These are phyloP conservation scores for Backusella tarrabulga DNA, from an alignment of 192 early-diverging fungal species.

Conservation along the genomic window DNA sequence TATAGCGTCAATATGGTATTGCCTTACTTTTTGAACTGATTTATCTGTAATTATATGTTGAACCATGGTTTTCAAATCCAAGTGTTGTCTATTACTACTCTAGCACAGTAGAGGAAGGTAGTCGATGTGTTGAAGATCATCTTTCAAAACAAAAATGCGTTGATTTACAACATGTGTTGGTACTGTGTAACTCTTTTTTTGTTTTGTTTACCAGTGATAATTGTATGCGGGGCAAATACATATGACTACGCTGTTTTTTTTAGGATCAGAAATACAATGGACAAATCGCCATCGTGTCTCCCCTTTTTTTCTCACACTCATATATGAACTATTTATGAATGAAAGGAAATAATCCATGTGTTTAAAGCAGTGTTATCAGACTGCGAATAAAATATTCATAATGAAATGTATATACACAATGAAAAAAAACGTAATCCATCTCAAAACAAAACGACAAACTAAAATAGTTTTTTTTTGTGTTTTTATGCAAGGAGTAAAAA, in stretches of 20 bases:
- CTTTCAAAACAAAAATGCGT: not conserved
- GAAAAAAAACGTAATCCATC: not conserved
- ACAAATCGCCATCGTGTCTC: too few relatives aligned
- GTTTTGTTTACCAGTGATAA: not conserved
- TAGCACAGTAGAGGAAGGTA: too few relatives aligned
- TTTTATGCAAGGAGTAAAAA: not conserved
- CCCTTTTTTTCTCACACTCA: not conserved
- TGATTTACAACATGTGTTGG: not conserved
- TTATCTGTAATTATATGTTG: not conserved
- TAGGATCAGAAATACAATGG: too few relatives aligned
- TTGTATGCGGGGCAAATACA: not conserved
- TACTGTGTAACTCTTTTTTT: not conserved
- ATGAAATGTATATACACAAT: not conserved
- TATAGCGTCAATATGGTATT: not conserved
- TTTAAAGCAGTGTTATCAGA: not conserved
- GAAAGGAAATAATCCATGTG: not conserved
- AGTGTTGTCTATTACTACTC: not conserved
- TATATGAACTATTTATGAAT: not conserved
- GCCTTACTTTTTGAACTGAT: too few relatives aligned
- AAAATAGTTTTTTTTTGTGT: not conserved
- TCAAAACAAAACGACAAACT: not conserved
- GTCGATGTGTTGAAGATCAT: not conserved
- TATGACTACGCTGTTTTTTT: not conserved
- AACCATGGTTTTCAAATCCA: not conserved
- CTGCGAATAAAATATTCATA: not conserved